Base-by-base conservation (phyloP, 2,329 filamentous ascomycete genomes). In the Grosmannia huntii region DNA sequence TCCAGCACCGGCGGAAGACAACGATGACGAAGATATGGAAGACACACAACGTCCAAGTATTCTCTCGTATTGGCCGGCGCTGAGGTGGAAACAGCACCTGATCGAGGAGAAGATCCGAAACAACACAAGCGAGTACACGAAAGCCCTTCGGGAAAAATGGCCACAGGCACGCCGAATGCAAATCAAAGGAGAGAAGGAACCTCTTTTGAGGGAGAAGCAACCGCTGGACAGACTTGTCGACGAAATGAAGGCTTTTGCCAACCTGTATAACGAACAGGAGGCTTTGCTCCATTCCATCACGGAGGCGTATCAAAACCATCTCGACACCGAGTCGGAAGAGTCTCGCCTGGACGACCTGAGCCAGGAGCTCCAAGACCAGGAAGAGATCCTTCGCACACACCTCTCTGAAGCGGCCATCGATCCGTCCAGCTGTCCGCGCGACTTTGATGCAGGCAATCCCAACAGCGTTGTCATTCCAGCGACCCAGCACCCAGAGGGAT, bases 311-410 rank as follows among this genome's bases (percentile, higher is more conserved):
- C 73, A 72, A 16, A 72, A 78, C 11, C 74, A 74, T 27, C 65
- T 76, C 16, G 75, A 82, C 53, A 82, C 76, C 1, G 74, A 77
- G 2, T 74, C 76, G 11, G 76, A 80, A 25, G 79, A 83, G 63
- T 65, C 67, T 38, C 72, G 70, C 48, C 68, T 82, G 10, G 78
- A 81, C 59, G 70, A 75, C 41, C 65, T 83, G 44, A 73, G 73
- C 12, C 71, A 71, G 54, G 65, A 73, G 56, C 68, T 82, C 16
- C 72, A 75, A 59, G 65, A 68, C 44, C 72, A 72, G 60, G 78
- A 80, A 61, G 66, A 69, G 25, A 63, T 64, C 0, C 67, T 83
- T 23, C 68, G 75, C 28, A 66, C 66, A 50, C 68, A 68, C 19
- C 69, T 83, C 0, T 60, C 71, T 2, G 69, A 70, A n/a, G 74